Evolutionary conservation across 352 stramenopile genomes (phyloP).

Genomic region (Globisporangium abappressorium): DNA sequence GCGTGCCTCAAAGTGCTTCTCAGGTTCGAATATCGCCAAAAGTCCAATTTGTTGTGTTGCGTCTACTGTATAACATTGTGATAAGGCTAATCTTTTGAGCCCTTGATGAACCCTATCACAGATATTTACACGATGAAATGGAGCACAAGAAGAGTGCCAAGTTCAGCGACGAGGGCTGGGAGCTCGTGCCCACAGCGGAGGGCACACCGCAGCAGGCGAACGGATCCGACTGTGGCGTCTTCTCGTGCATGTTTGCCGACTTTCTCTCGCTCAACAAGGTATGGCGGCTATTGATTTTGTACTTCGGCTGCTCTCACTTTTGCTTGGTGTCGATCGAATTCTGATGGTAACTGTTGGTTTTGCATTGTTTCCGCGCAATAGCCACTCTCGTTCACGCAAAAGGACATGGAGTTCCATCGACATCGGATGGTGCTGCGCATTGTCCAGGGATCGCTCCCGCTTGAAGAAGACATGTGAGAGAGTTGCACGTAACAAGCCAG

Average conservation of each 20-base stretch:
- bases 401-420: slow-evolving; percentile 82
- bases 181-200: slow-evolving; percentile 56
- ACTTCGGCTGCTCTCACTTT: background rate
- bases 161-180: slow-evolving; percentile 62
- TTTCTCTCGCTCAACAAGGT: slow-evolving; percentile 70
- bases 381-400: slow-evolving; percentile 68
- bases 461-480: slow-evolving; percentile 64
- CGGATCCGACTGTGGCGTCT: slow-evolving; percentile 81
- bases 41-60: background rate
- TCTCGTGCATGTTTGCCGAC: slow-evolving; percentile 86
- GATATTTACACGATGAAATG: slow-evolving; percentile 82
- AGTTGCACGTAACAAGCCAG: background rate
- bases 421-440: slow-evolving; percentile 81
- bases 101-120: slow-evolving; percentile 12
- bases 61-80: background rate
- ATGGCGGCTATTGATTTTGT: slow-evolving; percentile 3
- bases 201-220: slow-evolving; percentile 78
- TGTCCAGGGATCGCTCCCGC: slow-evolving; percentile 53
- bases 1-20: slow-evolving; percentile 72
- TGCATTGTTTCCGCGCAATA: slow-evolving; percentile 14
- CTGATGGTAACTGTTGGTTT: background rate
- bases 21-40: slow-evolving; percentile 22
- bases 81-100: background rate
- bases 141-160: slow-evolving; percentile 81
- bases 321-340: background rate